These are phyloP conservation scores for Leptographium procerum DNA, from an alignment of 2,329 filamentous ascomycete genomes.

Conservation along the genomic window DNA sequence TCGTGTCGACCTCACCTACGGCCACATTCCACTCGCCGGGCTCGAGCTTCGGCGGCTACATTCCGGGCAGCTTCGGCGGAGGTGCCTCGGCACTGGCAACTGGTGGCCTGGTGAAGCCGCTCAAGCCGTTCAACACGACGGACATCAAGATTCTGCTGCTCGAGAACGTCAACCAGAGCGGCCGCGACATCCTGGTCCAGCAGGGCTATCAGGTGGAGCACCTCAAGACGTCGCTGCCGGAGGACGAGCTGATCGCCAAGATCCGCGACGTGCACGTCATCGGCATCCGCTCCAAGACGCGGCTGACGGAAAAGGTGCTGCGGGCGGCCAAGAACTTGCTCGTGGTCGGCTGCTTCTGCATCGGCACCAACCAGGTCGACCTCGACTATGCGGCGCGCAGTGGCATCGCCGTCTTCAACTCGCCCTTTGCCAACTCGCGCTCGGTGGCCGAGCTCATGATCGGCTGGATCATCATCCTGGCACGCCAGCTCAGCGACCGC, in stretches of 20 bases:
- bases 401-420: constrained; percentile 97
- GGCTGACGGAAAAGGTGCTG: constrained; percentile 76
- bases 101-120: constrained; percentile 46
- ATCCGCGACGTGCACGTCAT: constrained; percentile 94
- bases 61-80: constrained; percentile 11
- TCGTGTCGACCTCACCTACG: constrained; percentile 63
- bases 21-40: constrained; percentile 64
- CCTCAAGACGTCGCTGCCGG: constrained; percentile 77
- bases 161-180: constrained; percentile 91
- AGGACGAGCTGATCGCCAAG: constrained; percentile 93
- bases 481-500: constrained; percentile 84
- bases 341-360: constrained; percentile 96
- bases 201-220: constrained; percentile 97
- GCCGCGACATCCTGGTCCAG: constrained; percentile 64
- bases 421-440: constrained; percentile 94
- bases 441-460: constrained; percentile 96
- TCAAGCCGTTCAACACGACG: constrained; percentile 91
- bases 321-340: constrained; percentile 86
- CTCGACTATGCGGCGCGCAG: constrained; percentile 70
- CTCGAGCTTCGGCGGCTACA: constrained; percentile 39
- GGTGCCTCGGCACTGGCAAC: constrained; percentile 19
- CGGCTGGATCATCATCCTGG: constrained; percentile 80
- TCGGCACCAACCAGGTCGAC: constrained; percentile 93
- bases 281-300: constrained; percentile 96
- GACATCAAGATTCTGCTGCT: constrained; percentile 94